A percentile compares a stretch with the other conserved stretches of the same genome.
Evolutionary conservation across 2,329 filamentous ascomycete genomes (phyloP).

Genomic region (Thielaviopsis ethacetica): DNA sequence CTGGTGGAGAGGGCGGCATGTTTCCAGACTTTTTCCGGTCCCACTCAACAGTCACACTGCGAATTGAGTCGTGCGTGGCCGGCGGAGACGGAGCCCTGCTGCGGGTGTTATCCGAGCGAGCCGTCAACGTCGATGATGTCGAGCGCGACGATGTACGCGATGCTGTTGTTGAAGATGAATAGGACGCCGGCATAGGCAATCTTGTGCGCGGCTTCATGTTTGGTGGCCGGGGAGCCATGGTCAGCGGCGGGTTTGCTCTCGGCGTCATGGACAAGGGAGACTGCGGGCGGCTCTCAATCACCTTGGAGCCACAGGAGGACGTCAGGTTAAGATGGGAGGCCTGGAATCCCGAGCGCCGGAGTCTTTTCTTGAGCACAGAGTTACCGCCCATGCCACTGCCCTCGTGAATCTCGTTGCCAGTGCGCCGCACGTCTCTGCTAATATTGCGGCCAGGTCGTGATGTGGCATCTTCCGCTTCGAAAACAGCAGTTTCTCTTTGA

Average conservation of each 20-base stretch:
- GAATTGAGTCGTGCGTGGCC: constrained; percentile 35
- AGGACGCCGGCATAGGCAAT: background rate
- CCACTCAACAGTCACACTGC: constrained; percentile 22
- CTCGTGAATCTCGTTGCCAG: constrained; percentile 19
- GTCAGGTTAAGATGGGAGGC: constrained; percentile 18
- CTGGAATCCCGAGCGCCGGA: constrained; percentile 19
- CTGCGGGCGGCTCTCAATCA: background rate
- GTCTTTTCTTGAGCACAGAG: constrained; percentile 18
- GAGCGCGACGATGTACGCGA: constrained; percentile 5
- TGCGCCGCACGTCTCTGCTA: constrained; percentile 3
- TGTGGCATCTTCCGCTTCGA: constrained; percentile 10
- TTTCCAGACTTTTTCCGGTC: background rate
- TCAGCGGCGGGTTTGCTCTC: constrained; percentile 2
- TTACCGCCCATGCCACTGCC: constrained; percentile 18
- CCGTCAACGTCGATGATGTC: constrained; percentile 1
- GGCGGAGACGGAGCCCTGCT: constrained; percentile 24
- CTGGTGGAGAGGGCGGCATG: constrained; percentile 9
- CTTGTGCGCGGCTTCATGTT: constrained; percentile 4
- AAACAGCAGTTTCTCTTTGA: constrained; percentile 10
- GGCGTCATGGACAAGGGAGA: constrained; percentile 6
- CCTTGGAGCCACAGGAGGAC: constrained; percentile 17
- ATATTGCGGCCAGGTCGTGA: constrained; percentile 4
- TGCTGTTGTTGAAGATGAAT: background rate
- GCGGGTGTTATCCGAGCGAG: background rate
- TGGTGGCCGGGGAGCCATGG: constrained; percentile 9